A percentile compares a stretch with the other conserved stretches of the same genome.
These are phyloP conservation scores for Fragilariopsis cylindrus DNA, from an alignment of 108 stramenopile species.

Conservation along the genomic window DNA sequence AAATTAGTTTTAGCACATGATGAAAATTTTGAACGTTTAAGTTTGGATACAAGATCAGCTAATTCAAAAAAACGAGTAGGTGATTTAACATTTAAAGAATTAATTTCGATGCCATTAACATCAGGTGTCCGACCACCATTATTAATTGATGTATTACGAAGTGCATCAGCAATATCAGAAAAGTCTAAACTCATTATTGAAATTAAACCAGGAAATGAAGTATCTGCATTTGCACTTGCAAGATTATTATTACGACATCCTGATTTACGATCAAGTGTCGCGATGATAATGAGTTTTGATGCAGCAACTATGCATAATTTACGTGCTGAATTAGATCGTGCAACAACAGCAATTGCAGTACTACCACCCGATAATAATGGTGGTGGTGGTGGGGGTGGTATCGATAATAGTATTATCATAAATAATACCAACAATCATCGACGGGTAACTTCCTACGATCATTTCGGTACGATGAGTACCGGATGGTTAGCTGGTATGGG, in stretches of 20 bases:
- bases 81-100: slow-evolving; percentile 71
- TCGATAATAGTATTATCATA: not conserved
- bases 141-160: slow-evolving; percentile 68
- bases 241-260: slow-evolving; percentile 63
- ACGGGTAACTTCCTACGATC: slow-evolving; percentile 31
- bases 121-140: slow-evolving; percentile 71
- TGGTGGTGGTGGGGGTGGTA: too few relatives aligned
- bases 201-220: slow-evolving; percentile 76
- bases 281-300: slow-evolving; percentile 78
- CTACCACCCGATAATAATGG: not conserved
- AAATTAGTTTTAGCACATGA: slow-evolving; percentile 75
- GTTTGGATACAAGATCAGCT: slow-evolving; percentile 44
- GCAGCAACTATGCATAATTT: slow-evolving; percentile 70
- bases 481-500: slow-evolving; percentile 4
- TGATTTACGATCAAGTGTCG: slow-evolving; percentile 53
- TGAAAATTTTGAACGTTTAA: slow-evolving; percentile 64
- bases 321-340: slow-evolving; percentile 43
- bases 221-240: slow-evolving; percentile 64
- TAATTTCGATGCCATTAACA: slow-evolving; percentile 64
- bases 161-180: slow-evolving; percentile 63
- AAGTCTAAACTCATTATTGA: slow-evolving; percentile 63
- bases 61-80: slow-evolving; percentile 50
- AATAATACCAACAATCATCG: not conserved
- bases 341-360: not conserved
- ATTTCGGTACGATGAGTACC: slow-evolving; percentile 33